Conservation (phyloP, 2,329 filamentous ascomycete species). For the Ophiostoma himal-ulmi region DNA sequence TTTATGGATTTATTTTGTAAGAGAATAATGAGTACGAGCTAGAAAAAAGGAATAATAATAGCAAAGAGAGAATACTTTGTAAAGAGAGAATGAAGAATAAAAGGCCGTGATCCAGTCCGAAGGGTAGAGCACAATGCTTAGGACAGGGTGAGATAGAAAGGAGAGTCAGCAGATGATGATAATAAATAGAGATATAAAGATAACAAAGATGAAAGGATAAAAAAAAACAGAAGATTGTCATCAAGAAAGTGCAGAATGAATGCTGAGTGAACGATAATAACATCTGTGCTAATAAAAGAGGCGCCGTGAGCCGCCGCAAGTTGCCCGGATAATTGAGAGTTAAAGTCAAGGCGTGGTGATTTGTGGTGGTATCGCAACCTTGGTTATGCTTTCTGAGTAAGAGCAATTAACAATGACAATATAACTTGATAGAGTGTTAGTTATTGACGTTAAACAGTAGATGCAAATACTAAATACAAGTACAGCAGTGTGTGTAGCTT, state of each 20-base stretch:
- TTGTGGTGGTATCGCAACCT: slow-evolving; percentile 1
- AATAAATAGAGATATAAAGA: not conserved
- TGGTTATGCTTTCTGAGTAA: too few species aligned
- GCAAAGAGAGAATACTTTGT: not conserved
- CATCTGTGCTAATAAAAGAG: not conserved
- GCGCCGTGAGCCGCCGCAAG: slow-evolving; percentile 4
- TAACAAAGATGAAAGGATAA: not conserved
- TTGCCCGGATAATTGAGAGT: slow-evolving; percentile 3
- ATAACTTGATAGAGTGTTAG: not conserved
- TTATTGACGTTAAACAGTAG: not conserved
- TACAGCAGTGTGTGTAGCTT: not conserved
- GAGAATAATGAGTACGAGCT: not conserved
- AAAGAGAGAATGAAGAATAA: too few species aligned
- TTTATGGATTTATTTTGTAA: not conserved
- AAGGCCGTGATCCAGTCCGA: not conserved
- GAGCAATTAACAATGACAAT: too few species aligned
- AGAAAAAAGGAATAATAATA: too few species aligned
- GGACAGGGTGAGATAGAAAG: not conserved
- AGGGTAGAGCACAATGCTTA: not conserved
- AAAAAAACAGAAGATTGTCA: not conserved
- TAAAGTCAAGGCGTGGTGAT: not conserved
- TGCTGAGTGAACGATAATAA: not conserved
- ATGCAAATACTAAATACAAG: not conserved
- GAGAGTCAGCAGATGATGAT: too few species aligned
- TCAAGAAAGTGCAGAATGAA: not conserved